Base-by-base conservation (phyloP, 2,329 filamentous ascomycete species). In the Alternaria infectoria region DNA sequence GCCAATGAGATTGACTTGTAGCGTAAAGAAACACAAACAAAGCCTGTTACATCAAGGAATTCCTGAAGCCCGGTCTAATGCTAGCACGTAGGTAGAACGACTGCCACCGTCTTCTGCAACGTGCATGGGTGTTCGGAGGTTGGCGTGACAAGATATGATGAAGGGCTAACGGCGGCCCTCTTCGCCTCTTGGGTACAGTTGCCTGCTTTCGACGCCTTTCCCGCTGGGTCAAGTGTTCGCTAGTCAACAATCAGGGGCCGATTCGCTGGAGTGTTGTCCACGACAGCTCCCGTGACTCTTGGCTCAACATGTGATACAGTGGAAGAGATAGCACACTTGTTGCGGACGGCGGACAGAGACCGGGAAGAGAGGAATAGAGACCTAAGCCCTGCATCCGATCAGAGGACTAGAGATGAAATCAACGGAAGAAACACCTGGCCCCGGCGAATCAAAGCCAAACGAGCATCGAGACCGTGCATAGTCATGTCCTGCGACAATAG, bases 151-250 rank as follows among this genome's bases (percentile, higher is more conserved):
- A 49, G 44, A 57, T 36, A 51, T 21, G 36, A 47, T 55, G 57
- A 49, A 58, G 45, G 54, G 46, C 59, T 59, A 63, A 57, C 45
- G 30, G 59, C 13, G 44, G 40, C 50, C 8, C 49, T 55, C 57
- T 21, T 47, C 44, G 45, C 47, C 52, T 46, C 36, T 58, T 70
- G 66, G 54, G 23, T 47, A 32, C 59, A 68, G 74, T 72, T 79
- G 77, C 74, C 77, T 79, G 66, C 62, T 65, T 57, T 61, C 47
- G 54, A 71, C 66, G 70, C 68, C 67, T 76, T 60, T 67, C 69
- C 67, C 62, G 59, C 56, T 61, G 62, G 52, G 57, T 56, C 25
- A 56, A 40, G 23, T 51, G 55, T 45, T 63, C 64, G 52, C 57
- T 57, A 49, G 47, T 55, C 57, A 40, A 55, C 52, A 30, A 28